Conservation (phyloP, 495 filamentous ascomycete genomes). For the Massariosphaeria phaeospora region DNA sequence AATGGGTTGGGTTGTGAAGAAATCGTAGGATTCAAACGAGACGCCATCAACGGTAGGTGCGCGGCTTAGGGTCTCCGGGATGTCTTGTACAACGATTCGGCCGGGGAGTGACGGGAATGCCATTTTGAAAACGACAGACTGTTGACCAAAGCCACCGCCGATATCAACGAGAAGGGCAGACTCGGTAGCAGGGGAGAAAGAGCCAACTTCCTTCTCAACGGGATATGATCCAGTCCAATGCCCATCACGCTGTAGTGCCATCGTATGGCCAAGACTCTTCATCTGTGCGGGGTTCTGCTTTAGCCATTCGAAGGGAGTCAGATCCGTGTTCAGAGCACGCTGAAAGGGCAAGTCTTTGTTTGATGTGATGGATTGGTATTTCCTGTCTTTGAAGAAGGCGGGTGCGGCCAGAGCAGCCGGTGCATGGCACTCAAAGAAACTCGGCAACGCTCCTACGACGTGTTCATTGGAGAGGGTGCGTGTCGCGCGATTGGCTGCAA, state of each 20-base stretch:
- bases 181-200: background rate
- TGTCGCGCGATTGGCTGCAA: constrained; percentile 1
- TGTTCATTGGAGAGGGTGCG: background rate
- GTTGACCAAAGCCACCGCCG: constrained; percentile 2
- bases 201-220: background rate
- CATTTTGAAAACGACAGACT: background rate
- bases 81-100: constrained; percentile 51
- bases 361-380: constrained; percentile 8
- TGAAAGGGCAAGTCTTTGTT: constrained; percentile 15
- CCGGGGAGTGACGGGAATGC: background rate
- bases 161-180: background rate
- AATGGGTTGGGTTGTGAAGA: constrained; percentile 49
- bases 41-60: constrained; percentile 44
- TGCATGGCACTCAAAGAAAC: constrained; percentile 2
- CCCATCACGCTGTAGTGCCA: constrained; percentile 5
- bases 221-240: constrained; percentile 19
- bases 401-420: background rate
- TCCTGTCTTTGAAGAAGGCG: background rate
- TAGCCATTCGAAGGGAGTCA: constrained; percentile 16
- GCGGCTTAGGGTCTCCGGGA: constrained; percentile 42
- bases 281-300: constrained; percentile 13
- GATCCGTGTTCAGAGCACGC: constrained; percentile 6
- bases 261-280: constrained; percentile 12
- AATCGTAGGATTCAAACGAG: constrained; percentile 46
- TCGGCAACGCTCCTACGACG: background rate